phyloP scores from a whole-genome alignment of 208 protist species.

The Chromosphaera perkinsii region DNA sequence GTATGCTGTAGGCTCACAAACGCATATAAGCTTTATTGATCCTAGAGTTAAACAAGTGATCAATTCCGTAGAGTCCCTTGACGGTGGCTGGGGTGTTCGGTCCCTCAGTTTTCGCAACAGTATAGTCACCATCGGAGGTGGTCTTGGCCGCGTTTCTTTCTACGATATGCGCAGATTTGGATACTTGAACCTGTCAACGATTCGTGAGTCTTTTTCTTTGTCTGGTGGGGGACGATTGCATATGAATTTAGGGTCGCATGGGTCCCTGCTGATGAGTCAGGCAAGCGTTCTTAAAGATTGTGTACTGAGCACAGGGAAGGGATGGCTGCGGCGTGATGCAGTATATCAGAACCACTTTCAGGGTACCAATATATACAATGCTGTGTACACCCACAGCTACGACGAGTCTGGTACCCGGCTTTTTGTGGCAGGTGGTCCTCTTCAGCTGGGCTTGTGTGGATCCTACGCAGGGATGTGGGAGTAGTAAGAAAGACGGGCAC shows the following conservation, averaged over 20 bases:
- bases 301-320: neutral
- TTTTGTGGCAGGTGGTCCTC: conserved; percentile 14
- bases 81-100: conserved; percentile 7
- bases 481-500: too few relatives aligned
- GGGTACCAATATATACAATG: conserved; percentile 6
- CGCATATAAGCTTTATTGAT: conserved; percentile 11
- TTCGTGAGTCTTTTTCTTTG: too few relatives aligned
- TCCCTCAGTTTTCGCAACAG: neutral
- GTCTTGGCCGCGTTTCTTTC: conserved; percentile 9
- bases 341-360: conserved; percentile 3
- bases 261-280: too few relatives aligned
- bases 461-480: conserved; percentile 10
- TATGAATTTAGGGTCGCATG: too few relatives aligned
- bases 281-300: too few relatives aligned
- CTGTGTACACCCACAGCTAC: conserved; percentile 7
- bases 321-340: neutral
- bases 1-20: conserved; percentile 6
- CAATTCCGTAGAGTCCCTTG: neutral
- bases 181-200: neutral
- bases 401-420: neutral
- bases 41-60: neutral
- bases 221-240: too few relatives aligned
- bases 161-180: conserved; percentile 5
- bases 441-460: conserved; percentile 6
- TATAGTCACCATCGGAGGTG: conserved; percentile 4